Base-by-base conservation (phyloP, 139 green algal species). In the Chlamydomonas eustigma region DNA sequence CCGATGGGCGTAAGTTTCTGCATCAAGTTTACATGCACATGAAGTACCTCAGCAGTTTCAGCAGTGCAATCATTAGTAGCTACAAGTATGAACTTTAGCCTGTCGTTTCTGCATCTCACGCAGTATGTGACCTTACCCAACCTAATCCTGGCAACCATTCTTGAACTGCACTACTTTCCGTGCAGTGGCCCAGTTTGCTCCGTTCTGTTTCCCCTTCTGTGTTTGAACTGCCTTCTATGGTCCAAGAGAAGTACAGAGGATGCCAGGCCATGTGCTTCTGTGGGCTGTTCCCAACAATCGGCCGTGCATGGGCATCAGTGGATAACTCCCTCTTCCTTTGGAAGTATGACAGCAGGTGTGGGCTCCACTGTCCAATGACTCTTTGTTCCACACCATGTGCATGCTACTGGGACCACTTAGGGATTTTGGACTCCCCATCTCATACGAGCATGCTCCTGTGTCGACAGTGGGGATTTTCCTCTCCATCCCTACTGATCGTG, bases 211-310 rank as follows among this genome's bases (percentile, higher is more conserved):
- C 89, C 0, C 82, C 89, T 0, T 76, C 87, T 1, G 69, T 93
- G 22, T 76, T 78, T 1, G 87, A 93, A 69, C 87, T 96, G 77
- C 91, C 91, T 12, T 74, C 77, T 8, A 88, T 92, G 85, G 91
- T 96, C 33, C 83, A 91, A 18, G 92, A 97, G 31, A 92, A 93
- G 35, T 93, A 96, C 80, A 79, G 81, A 2, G 76, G 84, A 22
- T 92, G 89, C 80, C 87, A 93, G 78, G 88, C 86, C 4, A 94
- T 94, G 69, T 95, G 91, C 78, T 95, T 97, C 80, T 97, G 90
- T 73, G 94, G 94, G 33, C 80, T 96, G 25, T 96, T 98, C 66
- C 89, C 94, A 0, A 64, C 88, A 3, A 92, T 97, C 73, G 64
- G 85, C 2, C 84, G 88, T 4, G 94, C 93, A 4, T 74, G 66